Percentiles rank a stretch among this genome's conserved stretches.
These are phyloP conservation scores for Aureobasidium sp. DNA, from an alignment of 2,329 filamentous ascomycete species.

Conservation along the genomic window DNA sequence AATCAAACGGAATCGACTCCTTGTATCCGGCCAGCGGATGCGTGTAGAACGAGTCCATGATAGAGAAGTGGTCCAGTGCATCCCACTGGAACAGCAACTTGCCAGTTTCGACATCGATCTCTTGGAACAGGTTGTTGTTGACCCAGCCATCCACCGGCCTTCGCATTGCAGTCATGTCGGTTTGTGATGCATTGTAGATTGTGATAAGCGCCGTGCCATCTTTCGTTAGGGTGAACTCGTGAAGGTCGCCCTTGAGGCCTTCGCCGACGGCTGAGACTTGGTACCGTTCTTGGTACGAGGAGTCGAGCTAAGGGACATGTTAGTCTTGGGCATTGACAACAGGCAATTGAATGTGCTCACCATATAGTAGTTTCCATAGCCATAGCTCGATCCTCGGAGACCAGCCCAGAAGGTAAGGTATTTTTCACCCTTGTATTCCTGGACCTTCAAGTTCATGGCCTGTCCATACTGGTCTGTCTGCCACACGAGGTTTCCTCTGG, in stretches of 20 bases:
- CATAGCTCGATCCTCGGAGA: conserved; percentile 22
- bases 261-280: conserved; percentile 24
- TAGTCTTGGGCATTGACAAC: conserved; percentile 17
- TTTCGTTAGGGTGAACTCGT: conserved; percentile 34
- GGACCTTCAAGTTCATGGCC: conserved; percentile 27
- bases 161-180: conserved; percentile 22
- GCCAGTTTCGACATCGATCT: conserved; percentile 34
- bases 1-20: conserved; percentile 31
- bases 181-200: conserved; percentile 31
- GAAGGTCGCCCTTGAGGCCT: conserved; percentile 32
- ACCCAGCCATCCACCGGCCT: conserved; percentile 30
- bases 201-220: conserved; percentile 37
- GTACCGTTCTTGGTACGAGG: conserved; percentile 26
- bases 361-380: conserved; percentile 16
- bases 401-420: conserved; percentile 34
- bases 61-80: conserved; percentile 29
- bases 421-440: conserved; percentile 28
- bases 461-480: conserved; percentile 24
- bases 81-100: conserved; percentile 35
- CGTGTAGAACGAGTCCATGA: conserved; percentile 23
- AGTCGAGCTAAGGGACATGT: conserved; percentile 18
- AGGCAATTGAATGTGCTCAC: conserved; percentile 14
- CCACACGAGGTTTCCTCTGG: conserved; percentile 29
- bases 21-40: conserved; percentile 33
- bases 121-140: conserved; percentile 38